Percentiles rank a stretch among this genome's conserved stretches.
phyloP scores from a whole-genome alignment of 2,329 filamentous ascomycete species.

The Cercospora sesami region DNA sequence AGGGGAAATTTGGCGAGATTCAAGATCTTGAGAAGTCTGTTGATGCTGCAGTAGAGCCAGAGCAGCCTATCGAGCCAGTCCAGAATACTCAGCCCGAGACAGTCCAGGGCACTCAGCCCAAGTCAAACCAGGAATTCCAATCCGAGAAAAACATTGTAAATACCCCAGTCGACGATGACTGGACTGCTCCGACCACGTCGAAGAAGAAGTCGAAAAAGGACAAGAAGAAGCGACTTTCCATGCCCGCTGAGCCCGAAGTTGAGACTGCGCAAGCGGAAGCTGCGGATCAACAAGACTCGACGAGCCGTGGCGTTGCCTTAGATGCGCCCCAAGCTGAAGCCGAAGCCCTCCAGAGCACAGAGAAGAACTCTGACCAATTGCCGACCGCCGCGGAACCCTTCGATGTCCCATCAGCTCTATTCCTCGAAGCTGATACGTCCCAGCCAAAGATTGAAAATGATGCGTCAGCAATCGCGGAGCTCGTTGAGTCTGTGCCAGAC shows the following conservation, averaged over 20 bases:
- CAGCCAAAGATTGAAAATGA: not conserved
- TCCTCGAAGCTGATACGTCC: not conserved
- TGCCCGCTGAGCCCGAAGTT: constrained; percentile 12
- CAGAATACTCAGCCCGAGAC: not conserved
- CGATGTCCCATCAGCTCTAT: not conserved
- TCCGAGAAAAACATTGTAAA: not conserved
- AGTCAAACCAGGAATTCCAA: not conserved
- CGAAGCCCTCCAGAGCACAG: not conserved
- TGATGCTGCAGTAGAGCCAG: not conserved
- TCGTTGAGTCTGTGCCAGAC: not conserved
- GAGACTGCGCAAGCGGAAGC: not conserved
- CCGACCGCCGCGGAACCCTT: not conserved
- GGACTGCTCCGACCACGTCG: not conserved
- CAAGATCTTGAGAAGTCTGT: not conserved
- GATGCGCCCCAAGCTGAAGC: not conserved
- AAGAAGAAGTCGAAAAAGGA: constrained; percentile 4
- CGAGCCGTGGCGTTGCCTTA: not conserved
- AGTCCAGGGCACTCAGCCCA: not conserved
- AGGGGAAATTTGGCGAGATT: not conserved
- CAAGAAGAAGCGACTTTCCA: constrained; percentile 16
- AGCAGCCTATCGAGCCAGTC: not conserved
- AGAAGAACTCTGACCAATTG: not conserved
- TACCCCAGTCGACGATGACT: not conserved
- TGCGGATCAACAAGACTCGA: constrained; percentile 5
- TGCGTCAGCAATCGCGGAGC: not conserved